A percentile compares a stretch with the other conserved stretches of the same genome.
Conservation (phyloP, 1,284 basidiomycete genomes). For the Papiliotrema flavescens region DNA sequence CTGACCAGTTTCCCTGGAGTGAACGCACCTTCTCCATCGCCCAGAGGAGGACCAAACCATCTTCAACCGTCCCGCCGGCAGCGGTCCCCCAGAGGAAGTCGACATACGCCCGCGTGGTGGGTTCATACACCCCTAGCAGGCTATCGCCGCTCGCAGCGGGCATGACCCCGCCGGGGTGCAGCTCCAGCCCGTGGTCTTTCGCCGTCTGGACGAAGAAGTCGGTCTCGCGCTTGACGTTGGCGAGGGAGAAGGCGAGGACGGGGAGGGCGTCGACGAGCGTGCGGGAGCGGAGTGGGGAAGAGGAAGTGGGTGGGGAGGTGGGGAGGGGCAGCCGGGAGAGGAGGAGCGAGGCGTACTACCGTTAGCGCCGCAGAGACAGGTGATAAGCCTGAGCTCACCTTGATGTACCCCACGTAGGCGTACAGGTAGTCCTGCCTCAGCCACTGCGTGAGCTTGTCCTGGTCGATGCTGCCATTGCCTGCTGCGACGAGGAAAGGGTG, state of each 20-base stretch:
- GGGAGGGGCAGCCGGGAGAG: conserved; percentile 13
- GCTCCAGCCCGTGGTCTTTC: conserved; percentile 49
- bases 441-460: conserved; percentile 56
- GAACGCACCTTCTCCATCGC: conserved; percentile 65
- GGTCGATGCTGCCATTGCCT: conserved; percentile 54
- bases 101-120: conserved; percentile 61
- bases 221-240: conserved; percentile 46
- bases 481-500: conserved; percentile 60
- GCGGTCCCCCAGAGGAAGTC: conserved; percentile 63
- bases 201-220: background rate
- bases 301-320: conserved; percentile 2
- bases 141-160: conserved; percentile 35
- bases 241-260: conserved; percentile 55
- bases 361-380: background rate
- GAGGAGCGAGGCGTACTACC: conserved; percentile 10
- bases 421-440: conserved; percentile 66
- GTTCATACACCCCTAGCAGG: conserved; percentile 57
- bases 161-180: conserved; percentile 6
- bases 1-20: background rate
- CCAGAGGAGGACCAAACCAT: conserved; percentile 68
- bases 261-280: conserved; percentile 9
- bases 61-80: conserved; percentile 55
- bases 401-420: conserved; percentile 46
- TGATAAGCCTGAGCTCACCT: conserved; percentile 9
- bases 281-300: background rate